Conservation (phyloP, 2,329 filamentous ascomycete species). For the Cladosporium colombiae region DNA sequence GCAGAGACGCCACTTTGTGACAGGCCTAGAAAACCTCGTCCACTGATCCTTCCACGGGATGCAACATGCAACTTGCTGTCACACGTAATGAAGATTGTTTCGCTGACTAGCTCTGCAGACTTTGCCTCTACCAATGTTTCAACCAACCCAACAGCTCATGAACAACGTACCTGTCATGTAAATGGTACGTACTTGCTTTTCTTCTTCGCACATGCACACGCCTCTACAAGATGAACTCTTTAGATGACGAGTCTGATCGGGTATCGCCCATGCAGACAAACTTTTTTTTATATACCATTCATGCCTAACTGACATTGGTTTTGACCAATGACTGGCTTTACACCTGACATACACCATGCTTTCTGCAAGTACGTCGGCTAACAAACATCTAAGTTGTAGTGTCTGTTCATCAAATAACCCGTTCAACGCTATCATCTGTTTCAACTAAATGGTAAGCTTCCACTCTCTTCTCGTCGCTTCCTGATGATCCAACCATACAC, state of each 20-base stretch:
- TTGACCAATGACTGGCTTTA: constrained; percentile 9
- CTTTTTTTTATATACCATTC: constrained; percentile 41
- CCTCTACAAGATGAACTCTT: constrained; percentile 37
- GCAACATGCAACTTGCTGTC: neutral
- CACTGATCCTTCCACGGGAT: constrained; percentile 36
- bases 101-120: constrained; percentile 13
- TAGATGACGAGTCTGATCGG: constrained; percentile 44
- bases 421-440: neutral
- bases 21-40: constrained; percentile 49
- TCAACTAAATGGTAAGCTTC: constrained; percentile 4
- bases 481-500: constrained; percentile 38
- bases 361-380: constrained; percentile 39
- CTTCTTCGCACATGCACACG: constrained; percentile 10
- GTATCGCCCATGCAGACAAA: constrained; percentile 41
- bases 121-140: neutral
- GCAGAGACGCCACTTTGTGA: constrained; percentile 41
- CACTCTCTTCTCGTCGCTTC: constrained; percentile 15
- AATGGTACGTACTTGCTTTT: constrained; percentile 2
- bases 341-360: constrained; percentile 17
- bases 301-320: constrained; percentile 33
- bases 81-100: constrained; percentile 10
- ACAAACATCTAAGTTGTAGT: constrained; percentile 41
- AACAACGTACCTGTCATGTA: neutral
- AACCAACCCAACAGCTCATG: neutral
- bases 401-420: neutral